Conservation (phyloP, 2,329 filamentous ascomycete genomes). For the Hymenoscyphus fraxineus region DNA sequence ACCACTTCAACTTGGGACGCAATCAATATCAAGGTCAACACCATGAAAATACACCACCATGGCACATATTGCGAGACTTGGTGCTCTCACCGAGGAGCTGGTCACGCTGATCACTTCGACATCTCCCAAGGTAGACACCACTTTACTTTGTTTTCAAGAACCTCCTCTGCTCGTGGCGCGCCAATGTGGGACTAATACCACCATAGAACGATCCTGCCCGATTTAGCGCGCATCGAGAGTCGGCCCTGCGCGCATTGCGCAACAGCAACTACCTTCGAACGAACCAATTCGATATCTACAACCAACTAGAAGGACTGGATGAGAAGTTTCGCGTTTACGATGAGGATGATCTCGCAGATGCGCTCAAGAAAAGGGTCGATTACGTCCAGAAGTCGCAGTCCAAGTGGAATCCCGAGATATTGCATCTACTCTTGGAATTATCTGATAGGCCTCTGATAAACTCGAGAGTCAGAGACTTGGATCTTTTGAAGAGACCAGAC, state of each 20-base stretch:
- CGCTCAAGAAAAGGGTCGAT: constrained; percentile 54
- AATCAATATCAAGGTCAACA: neutral
- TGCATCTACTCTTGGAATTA: constrained; percentile 75
- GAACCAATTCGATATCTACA: constrained; percentile 70
- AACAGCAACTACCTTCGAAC: constrained; percentile 59
- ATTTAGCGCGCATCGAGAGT: constrained; percentile 47
- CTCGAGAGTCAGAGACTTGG: constrained; percentile 61
- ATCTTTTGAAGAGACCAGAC: constrained; percentile 46
- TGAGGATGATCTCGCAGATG: constrained; percentile 74
- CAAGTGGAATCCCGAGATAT: constrained; percentile 73
- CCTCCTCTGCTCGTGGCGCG: too few relatives aligned
- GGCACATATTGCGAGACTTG: constrained; percentile 66
- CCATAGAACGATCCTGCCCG: constrained; percentile 31
- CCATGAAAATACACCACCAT: constrained; percentile 44
- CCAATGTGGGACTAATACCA: constrained; percentile 6
- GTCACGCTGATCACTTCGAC: constrained; percentile 60
- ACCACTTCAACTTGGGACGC: neutral
- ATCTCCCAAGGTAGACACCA: constrained; percentile 45
- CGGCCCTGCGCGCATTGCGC: constrained; percentile 48
- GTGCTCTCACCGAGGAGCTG: constrained; percentile 65
- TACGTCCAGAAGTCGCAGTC: constrained; percentile 51
- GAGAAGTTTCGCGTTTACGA: constrained; percentile 83
- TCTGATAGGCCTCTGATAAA: constrained; percentile 76
- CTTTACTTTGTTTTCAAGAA: constrained; percentile 7
- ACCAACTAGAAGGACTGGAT: constrained; percentile 66